Evolutionary conservation across 257 asterid species (phyloP).

Genomic region (Oldenlandia corymbosa): DNA sequence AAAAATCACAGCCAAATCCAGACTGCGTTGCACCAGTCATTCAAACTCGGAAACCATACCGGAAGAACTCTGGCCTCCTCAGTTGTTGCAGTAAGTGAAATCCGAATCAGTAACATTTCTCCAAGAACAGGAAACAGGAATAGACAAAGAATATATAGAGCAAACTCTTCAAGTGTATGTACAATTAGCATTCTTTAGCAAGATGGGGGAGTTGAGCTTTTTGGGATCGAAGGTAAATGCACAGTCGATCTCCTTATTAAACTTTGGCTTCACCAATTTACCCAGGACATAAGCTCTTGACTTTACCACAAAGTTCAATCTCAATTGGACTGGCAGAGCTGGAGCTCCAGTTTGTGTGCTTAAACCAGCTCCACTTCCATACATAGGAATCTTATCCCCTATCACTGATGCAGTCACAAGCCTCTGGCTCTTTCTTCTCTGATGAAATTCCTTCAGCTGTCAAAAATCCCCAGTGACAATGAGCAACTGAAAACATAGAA

Average conservation of each 20-base stretch:
- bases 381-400: constrained; percentile 71
- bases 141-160: too few species aligned
- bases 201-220: constrained; percentile 48
- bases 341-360: constrained; percentile 58
- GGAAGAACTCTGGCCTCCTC: too few species aligned
- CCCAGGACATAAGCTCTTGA: constrained; percentile 83
- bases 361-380: constrained; percentile 76
- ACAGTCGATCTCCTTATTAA: constrained; percentile 59
- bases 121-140: constrained; percentile 7
- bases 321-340: constrained; percentile 45
- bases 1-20: constrained; percentile 7
- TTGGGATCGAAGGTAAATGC: constrained; percentile 39
- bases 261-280: constrained; percentile 71
- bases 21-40: background rate
- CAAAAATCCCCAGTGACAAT: background rate
- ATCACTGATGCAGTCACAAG: constrained; percentile 42
- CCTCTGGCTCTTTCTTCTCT: constrained; percentile 58
- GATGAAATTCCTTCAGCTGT: constrained; percentile 71
- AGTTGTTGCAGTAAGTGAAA: too few species aligned
- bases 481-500: background rate
- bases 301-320: constrained; percentile 51
- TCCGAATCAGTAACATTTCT: too few species aligned
- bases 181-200: constrained; percentile 61
- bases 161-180: constrained; percentile 44
- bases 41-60: too few species aligned